Evolutionary conservation across 495 filamentous ascomycete species (phyloP), one percentile per base, ranked within the genome.

Genomic region (Podospora fimiseda): DNA sequence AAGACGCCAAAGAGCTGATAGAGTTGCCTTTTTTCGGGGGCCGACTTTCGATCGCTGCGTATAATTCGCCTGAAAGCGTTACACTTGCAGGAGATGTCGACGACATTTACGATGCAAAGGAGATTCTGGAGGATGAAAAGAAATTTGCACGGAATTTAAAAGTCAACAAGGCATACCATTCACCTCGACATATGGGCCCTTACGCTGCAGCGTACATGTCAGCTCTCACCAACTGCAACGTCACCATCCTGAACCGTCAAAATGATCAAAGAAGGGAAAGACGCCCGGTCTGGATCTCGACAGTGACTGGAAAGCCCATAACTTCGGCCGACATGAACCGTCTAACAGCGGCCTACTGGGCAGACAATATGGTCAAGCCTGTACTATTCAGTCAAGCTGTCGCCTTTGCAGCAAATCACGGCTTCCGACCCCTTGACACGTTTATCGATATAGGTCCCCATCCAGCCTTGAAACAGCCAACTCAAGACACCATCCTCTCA

Each of bases 381-480:
- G 77, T 79, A 16, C 51, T 53, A 14, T 79, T 78, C 50, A 55
- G 64, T 0, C 58, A 72, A 13, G 75, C 72, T 2, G 39, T 77
- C 8, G 51, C 47, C 42, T 15, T 24, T 46, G 24, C 67, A 8
- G 20, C 40, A 36, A 16, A 19, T 52, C 43, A 15, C 19, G 53
- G 33, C 20, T 39, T 56, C 9, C 6, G 11, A 33, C 64, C 22
- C 2, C 50, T 81, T 1, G 50, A 63, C 39, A 13, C 69, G 1
- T 60, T 48, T 19, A 14, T 85, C 15, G 82, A 85, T 48, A 61
- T 84, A 30, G 83, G 84, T 0, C 78, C 84, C 18, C 83, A 86
- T 56, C 56, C 68, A 7, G 76, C 81, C 0, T 61, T 87, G 0
- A 64, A 72, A 30, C 70, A 74, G 0, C 77, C 79, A 0, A 53